Evolutionary conservation across 73 alveolate genomes (phyloP), one percentile per base, ranked within the genome.

Genomic region (Blepharisma stoltei): DNA sequence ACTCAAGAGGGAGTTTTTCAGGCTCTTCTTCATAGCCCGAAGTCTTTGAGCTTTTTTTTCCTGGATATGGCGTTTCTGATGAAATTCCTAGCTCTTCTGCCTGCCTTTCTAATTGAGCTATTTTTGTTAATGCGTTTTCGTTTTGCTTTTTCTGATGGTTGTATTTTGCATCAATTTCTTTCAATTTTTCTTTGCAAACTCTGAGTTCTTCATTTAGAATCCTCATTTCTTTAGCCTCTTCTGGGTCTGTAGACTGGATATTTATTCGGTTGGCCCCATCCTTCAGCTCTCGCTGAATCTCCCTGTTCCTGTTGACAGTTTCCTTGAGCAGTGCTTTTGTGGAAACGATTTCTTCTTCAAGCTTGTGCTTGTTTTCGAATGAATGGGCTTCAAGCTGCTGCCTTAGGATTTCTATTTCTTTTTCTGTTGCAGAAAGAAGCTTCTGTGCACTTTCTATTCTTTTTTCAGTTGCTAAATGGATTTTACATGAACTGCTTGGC

Each of bases 291-390:
- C 73, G 37, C 46, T 60, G 73, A 14, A 60, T 14, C 18, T 60
- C 73, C 5, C 23, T 60, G 5, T 60, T 60, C 23, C 23, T 60
- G 18, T 18, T 14, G 14, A 38, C 23, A 0, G 45, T 60, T 60
- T 60, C 73, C 11, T 38, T 14, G 14, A 60, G 14, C 23, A 14
- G 14, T 1, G 14, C 73, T 60, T 60, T 60, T 20, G 23, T 8
- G 37, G 73, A 8, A 25, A 38, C 73, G 23, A 38, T 60, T 60
- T 60, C 73, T 60, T 60, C 73, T 60, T 60, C 73, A 8, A 60
- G 46, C 23, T 60, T 60, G 14, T 14, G 23, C 23, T 60, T 60
- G 18, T n/a, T 18, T 25, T 60, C 73, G 38, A 60, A 14, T 60
- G 73, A 60, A 14, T 38, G 18, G 14, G 73, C 14, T 8, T 11